Evolutionary conservation across 441 rosid genomes (phyloP), one percentile per base, ranked within the genome.

Genomic region (Erysimum pusillum): DNA sequence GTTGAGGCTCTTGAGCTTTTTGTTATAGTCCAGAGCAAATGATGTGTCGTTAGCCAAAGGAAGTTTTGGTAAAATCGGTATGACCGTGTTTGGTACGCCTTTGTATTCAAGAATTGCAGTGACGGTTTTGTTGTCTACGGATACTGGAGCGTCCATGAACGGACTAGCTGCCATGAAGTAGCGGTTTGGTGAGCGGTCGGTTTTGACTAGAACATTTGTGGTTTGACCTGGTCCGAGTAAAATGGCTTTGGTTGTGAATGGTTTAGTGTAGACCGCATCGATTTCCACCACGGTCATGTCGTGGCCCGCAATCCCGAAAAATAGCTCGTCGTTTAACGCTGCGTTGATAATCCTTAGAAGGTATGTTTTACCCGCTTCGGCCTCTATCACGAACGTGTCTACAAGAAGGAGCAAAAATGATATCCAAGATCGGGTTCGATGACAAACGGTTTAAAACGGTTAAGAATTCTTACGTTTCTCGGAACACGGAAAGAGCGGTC

Each of bases 121-220:
- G 38, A 79, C 92, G 13, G 92, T 86, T 78, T 83, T 86, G 81
- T 86, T 88, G 81, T 88, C 89, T 17, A 86, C 64, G 1, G 87
- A 14, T 18, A 85, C 68, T 3, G 84, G 87, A 42, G 79, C 92
- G 49, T 85, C 88, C 83, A 82, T 80, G 79, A 86, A 88, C 1
- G 90, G 85, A 73, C 80, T 63, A 2, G 91, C 83, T 14, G 89
- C 86, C 91, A 89, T 87, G 83, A 86, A 87, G 67, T 87, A 89
- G 4, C 91, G 80, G 64, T 82, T 74, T 1, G 89, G 86, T 9
- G 74, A 38, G 8, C 77, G 83, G 82, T 79, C 75, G 13, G 93
- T 81, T 48, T 80, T 80, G 51, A 89, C 83, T 2, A 89, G 79
- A 15, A 89, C 81, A 68, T 83, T 83, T 71, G 84, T 82, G 35